Conservation (phyloP, 1,139 yeast genomes). For the Geotrichum fermentans region DNA sequence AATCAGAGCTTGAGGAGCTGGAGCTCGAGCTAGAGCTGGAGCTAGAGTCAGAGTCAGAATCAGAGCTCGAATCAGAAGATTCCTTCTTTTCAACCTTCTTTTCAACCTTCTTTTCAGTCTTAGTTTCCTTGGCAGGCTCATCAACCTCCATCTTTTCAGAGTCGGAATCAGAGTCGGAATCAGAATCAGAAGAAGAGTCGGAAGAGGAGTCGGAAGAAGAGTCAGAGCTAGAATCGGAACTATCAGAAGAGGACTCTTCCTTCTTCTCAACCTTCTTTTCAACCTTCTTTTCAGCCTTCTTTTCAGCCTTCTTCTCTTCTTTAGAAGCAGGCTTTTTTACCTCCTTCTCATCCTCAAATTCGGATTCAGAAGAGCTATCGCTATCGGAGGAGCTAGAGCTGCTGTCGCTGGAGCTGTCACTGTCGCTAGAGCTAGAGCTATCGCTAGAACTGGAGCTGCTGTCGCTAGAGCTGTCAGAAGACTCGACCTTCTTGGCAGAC, state of each 20-base stretch:
- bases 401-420: no score
- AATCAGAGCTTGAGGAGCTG: conserved; percentile 4
- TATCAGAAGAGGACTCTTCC: conserved; percentile 10
- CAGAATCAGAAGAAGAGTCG: conserved; percentile 1
- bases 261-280: not conserved
- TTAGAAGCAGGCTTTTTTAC: conserved; percentile 2
- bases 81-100: conserved; percentile 23
- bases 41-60: conserved; percentile 6
- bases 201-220: conserved; percentile 7
- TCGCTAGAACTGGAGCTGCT: conserved; percentile 4
- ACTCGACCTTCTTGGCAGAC: not conserved
- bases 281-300: conserved; percentile 11
- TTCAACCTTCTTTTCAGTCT: conserved; percentile 24
- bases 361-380: conserved; percentile 18
- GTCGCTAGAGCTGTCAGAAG: conserved; percentile 9
- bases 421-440: not conserved
- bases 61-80: conserved; percentile 14
- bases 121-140: not conserved
- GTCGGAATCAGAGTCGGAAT: conserved; percentile 12
- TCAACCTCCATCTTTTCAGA: not conserved
- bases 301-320: conserved; percentile 9
- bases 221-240: conserved; percentile 1
- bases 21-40: conserved; percentile 4
- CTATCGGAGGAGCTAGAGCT: conserved; percentile 17
- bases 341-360: no score